Evolutionary conservation across 371 early-diverging fungal species (phyloP), one percentile per base, ranked within the genome.

Genomic region (Rhizopus sp.): DNA sequence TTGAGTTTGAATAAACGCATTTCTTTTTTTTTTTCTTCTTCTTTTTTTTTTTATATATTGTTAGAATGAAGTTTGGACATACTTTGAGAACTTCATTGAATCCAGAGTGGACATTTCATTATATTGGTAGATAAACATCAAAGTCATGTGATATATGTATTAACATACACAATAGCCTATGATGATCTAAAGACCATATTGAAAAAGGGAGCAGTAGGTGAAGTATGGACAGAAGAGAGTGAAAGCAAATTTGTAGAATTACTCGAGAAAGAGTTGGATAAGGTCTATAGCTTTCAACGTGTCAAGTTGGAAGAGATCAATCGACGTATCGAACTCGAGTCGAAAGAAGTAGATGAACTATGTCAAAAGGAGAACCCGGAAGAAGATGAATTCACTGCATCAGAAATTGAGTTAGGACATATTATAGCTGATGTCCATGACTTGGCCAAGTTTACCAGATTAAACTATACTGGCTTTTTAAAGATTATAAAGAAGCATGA

Each of bases 401-500:
- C 94, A 34, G 91, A 93, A 66, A 79, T 88, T 31, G 92, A 94
- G 62, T 85, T 96, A 51, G 84, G 88, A 44, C 80, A 82, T 32
- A 89, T 96, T 50, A 91, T 94, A 59, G 85, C 85, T 49, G 97
- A 97, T 73, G 87, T 95, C n/a, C 92, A 90, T 71, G 93, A 95
- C 68, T 83, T 98, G 40, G 91, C 96, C 50, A 94, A 94, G 78
- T 99, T 92, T 70, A 90, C 93, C 7, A 85, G 97, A 17, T 79
- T 98, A 57, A 99, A 99, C 81, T 95, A 95, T 68, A 91, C 97
- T 35, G 99, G 95, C 13, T 97, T 98, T 65, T 78, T 97, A 58
- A 98, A 96, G 82, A 94, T 97, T 61, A 86, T 99, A 68, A 97
- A 97, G 77, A 97, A 98, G 77, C 97, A 97, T 75, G 99, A 98